Conservation (phyloP, 306 rosid genomes). For the Pyrus pyrifolia region DNA sequence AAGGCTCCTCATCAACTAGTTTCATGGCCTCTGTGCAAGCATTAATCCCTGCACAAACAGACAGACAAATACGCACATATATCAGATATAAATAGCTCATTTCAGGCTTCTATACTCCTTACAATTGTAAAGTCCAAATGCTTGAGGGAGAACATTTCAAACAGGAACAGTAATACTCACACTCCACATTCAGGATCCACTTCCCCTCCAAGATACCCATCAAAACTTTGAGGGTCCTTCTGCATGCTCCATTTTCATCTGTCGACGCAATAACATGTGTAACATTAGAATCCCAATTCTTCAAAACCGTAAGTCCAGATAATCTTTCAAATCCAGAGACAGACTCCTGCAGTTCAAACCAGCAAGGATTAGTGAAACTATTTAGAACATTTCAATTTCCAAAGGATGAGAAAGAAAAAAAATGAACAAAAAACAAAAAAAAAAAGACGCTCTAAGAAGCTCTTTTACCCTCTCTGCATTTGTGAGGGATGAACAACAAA, state of each 20-base stretch:
- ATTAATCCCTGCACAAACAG: conserved; percentile 57
- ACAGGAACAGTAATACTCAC: conserved; percentile 33
- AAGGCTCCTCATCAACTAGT: conserved; percentile 56
- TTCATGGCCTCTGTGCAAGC: conserved; percentile 59
- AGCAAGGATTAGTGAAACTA: conserved; percentile 4
- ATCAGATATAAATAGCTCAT: background rate
- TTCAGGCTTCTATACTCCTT: background rate
- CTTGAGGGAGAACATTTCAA: background rate
- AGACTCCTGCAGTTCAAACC: conserved; percentile 46
- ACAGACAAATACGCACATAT: background rate
- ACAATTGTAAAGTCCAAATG: too few relatives aligned
- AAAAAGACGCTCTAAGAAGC: conserved; percentile 7
- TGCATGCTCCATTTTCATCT: conserved; percentile 79
- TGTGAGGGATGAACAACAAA: conserved; percentile 88
- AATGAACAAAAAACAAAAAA: background rate
- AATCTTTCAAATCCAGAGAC: conserved; percentile 61
- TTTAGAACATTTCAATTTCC: background rate
- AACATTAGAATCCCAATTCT: conserved; percentile 71
- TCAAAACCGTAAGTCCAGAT: conserved; percentile 52
- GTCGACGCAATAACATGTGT: conserved; percentile 86
- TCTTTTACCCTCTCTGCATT: conserved; percentile 58
- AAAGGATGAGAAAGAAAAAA: background rate
- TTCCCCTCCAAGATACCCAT: conserved; percentile 87
- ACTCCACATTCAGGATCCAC: conserved; percentile 71
- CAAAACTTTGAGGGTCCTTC: conserved; percentile 85